phyloP scores from a whole-genome alignment of 2,329 filamentous ascomycete species.

The Phoma herbarum region DNA sequence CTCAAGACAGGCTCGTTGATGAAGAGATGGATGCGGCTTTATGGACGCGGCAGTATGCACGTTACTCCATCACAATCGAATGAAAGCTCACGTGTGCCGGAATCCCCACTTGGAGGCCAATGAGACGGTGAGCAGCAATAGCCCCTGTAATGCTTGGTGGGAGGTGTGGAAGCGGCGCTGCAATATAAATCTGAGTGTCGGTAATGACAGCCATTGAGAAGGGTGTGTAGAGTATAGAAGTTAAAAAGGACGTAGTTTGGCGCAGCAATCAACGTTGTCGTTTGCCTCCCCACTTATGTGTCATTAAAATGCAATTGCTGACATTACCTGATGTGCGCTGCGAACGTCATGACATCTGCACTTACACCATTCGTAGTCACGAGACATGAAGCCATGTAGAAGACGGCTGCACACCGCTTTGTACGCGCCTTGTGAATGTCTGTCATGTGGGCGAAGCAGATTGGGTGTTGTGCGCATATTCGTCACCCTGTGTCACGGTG shows the following conservation, averaged over 20 bases:
- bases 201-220: not conserved
- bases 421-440: not conserved
- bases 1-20: not conserved
- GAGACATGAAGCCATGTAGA: not conserved
- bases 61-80: not conserved
- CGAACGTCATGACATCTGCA: not conserved
- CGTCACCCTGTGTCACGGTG: conserved; percentile 4
- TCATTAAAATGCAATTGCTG: not conserved
- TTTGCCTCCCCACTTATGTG: not conserved
- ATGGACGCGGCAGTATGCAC: not conserved
- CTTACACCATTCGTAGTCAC: not conserved
- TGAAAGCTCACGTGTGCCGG: not conserved
- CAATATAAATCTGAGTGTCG: not conserved
- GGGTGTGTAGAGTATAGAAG: not conserved
- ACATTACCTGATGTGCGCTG: not conserved
- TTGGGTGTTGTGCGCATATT: not conserved
- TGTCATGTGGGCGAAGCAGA: conserved; percentile 1
- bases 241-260: not conserved
- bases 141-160: not conserved
- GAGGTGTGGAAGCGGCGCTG: not conserved
- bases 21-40: not conserved
- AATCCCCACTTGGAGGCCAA: not conserved
- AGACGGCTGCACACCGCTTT: too few species aligned
- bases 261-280: not conserved
- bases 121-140: not conserved